A percentile compares a stretch with the other conserved stretches of the same genome.
Conservation (phyloP, 257 asterid species). For the Solanum etuberosum region DNA sequence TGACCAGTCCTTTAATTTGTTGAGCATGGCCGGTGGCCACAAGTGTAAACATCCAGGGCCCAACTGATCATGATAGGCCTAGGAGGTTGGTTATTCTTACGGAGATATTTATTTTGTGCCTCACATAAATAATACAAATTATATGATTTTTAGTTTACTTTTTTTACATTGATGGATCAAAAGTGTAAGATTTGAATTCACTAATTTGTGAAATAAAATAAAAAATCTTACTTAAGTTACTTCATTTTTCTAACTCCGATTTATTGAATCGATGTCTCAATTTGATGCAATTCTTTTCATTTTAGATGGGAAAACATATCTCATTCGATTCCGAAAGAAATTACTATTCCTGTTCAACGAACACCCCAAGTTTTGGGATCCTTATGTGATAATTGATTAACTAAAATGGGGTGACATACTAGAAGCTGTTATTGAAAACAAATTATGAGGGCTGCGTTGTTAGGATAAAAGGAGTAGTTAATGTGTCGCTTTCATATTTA, state of each 20-base stretch:
- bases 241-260: fast-evolving
- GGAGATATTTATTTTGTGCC: background rate
- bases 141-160: background rate
- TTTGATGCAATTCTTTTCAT: background rate
- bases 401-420: background rate
- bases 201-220: background rate
- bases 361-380: background rate
- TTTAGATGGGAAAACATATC: background rate
- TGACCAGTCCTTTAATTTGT: background rate
- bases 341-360: background rate
- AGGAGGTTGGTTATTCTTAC: background rate
- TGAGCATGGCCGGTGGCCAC: background rate
- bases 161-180: background rate
- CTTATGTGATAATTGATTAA: background rate
- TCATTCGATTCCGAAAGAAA: background rate
- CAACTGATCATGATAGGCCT: background rate
- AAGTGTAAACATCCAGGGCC: background rate
- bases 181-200: background rate
- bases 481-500: background rate
- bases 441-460: too few species aligned
- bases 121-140: background rate
- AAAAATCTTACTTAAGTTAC: background rate
- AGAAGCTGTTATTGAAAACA: too few species aligned
- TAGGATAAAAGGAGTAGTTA: background rate
- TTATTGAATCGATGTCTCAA: background rate